These are phyloP conservation scores for Stephania japonica DNA, from an alignment of 164 flowering plant genomes.

Conservation along the genomic window DNA sequence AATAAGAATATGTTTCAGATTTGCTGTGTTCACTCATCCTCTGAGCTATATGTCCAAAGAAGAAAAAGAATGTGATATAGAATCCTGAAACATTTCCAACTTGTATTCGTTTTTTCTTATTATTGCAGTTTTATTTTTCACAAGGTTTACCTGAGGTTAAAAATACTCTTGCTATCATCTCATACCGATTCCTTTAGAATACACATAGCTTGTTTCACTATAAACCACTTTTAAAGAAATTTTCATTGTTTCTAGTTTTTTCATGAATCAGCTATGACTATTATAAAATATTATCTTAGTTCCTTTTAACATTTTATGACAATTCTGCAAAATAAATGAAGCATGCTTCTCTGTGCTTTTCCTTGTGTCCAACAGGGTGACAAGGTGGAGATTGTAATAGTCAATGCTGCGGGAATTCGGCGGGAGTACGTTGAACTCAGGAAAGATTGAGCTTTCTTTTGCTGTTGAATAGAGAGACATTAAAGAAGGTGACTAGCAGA, in stretches of 20 bases:
- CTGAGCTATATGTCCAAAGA: background rate
- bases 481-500: background rate
- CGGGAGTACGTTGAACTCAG: slow-evolving; percentile 70
- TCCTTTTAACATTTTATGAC: too few species aligned
- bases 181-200: background rate
- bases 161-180: background rate
- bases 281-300: too few species aligned
- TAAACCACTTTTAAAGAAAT: background rate
- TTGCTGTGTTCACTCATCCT: background rate
- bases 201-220: background rate
- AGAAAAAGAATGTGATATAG: background rate
- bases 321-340: too few species aligned
- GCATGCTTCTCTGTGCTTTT: slow-evolving; percentile 2
- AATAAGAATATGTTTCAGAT: background rate
- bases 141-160: background rate
- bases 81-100: background rate
- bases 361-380: slow-evolving; percentile 58
- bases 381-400: slow-evolving; percentile 63
- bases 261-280: background rate
- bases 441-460: slow-evolving; percentile 45
- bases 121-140: background rate
- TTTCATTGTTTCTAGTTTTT: background rate
- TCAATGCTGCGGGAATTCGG: slow-evolving; percentile 59
- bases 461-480: background rate
- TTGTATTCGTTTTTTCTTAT: background rate